These are phyloP conservation scores for Adenanthera pavonina DNA, from an alignment of 306 rosid species.

Conservation along the genomic window DNA sequence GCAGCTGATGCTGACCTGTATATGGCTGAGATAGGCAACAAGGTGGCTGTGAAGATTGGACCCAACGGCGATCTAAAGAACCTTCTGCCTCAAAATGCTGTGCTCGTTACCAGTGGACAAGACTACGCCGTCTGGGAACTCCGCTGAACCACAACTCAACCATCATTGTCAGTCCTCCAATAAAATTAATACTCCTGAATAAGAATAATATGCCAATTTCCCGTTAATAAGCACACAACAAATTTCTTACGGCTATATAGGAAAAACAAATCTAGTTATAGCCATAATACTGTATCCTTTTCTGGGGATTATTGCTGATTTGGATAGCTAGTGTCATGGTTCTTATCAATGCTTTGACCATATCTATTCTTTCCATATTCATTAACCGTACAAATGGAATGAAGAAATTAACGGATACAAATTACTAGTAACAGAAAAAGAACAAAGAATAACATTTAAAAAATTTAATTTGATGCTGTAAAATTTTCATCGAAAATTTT, in stretches of 20 bases:
- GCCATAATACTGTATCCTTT: background rate
- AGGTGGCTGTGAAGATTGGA: slow-evolving; percentile 71
- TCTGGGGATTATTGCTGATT: no score
- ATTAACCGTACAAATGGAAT: no score
- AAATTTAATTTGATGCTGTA: no score
- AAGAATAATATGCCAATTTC: background rate
- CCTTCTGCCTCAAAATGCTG: slow-evolving; percentile 62
- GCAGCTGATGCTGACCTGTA: slow-evolving; percentile 65
- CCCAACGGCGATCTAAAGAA: slow-evolving; percentile 51
- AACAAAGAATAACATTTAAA: no score
- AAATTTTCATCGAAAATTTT: no score
- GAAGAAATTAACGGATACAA: background rate
- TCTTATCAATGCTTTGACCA: background rate
- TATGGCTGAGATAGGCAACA: slow-evolving; percentile 63
- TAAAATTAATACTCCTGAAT: background rate
- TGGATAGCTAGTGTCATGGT: background rate
- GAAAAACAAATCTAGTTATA: background rate
- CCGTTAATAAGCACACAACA: background rate
- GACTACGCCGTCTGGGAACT: slow-evolving; percentile 74
- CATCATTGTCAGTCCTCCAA: background rate
- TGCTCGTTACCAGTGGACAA: slow-evolving; percentile 51
- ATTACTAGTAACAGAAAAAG: no score
- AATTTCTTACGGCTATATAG: background rate
- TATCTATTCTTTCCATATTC: background rate
- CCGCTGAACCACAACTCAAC: background rate